Evolutionary conservation across 768 basidiomycete genomes (phyloP).

Genomic region (Glaciozyma martinii): DNA sequence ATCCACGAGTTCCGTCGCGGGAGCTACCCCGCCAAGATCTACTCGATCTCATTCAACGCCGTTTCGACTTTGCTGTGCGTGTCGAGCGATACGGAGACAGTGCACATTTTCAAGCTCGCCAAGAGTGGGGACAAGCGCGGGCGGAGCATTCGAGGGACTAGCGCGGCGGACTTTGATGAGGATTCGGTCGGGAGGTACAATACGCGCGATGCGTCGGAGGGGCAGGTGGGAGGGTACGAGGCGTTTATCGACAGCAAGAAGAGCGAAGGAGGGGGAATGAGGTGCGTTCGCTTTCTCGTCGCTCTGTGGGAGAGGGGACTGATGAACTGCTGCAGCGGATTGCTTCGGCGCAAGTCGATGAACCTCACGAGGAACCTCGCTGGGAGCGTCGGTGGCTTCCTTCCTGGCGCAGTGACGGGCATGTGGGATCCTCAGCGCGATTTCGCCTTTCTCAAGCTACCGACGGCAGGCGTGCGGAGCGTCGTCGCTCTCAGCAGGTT

Average conservation of each 20-base stretch:
- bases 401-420: conserved; percentile 81
- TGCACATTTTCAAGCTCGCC: conserved; percentile 88
- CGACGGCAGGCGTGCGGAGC: conserved; percentile 65
- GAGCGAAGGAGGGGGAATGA: conserved; percentile 40
- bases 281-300: conserved; percentile 3
- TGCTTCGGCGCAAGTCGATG: conserved; percentile 58
- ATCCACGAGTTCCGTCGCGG: conserved; percentile 91
- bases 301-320: background rate
- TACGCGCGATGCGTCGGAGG: conserved; percentile 41
- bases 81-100: conserved; percentile 83
- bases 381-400: conserved; percentile 69
- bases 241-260: conserved; percentile 72
- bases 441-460: conserved; percentile 81
- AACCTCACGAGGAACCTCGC: conserved; percentile 67
- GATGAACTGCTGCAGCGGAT: conserved; percentile 14
- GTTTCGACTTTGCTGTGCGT: conserved; percentile 78
- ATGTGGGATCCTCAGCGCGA: conserved; percentile 95
- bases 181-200: conserved; percentile 25
- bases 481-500: conserved; percentile 84
- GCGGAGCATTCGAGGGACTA: conserved; percentile 22
- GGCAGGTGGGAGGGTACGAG: conserved; percentile 57
- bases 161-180: conserved; percentile 32
- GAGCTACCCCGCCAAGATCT: conserved; percentile 74
- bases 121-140: conserved; percentile 35
- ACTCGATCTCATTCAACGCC: conserved; percentile 74